Conservation (phyloP, 768 basidiomycete species). For the Tulasnella sp. region DNA sequence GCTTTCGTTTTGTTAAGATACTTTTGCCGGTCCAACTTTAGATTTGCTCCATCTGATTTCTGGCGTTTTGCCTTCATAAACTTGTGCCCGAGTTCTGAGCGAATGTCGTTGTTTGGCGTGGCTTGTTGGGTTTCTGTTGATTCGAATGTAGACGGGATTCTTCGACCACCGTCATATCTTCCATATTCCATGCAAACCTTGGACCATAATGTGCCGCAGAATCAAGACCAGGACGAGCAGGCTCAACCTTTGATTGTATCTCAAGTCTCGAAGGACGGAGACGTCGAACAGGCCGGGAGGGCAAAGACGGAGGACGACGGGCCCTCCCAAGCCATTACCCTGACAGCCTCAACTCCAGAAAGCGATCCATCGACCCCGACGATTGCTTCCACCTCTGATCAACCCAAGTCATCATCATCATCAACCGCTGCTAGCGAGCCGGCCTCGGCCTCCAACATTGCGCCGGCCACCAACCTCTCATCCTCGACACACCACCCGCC, state of each 20-base stretch:
- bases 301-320: neutral
- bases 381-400: neutral
- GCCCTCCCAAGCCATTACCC: neutral
- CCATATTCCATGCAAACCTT: slow-evolving; percentile 17
- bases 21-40: neutral
- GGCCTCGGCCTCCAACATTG: slow-evolving; percentile 7
- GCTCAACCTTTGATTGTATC: neutral
- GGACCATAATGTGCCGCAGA: slow-evolving; percentile 2
- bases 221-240: neutral
- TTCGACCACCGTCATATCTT: neutral
- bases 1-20: neutral
- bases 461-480: slow-evolving; percentile 25
- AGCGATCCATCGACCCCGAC: neutral
- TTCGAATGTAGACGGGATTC: slow-evolving; percentile 3
- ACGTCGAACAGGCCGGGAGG: neutral
- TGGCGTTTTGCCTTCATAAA: neutral
- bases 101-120: slow-evolving; percentile 2
- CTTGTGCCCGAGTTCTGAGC: neutral
- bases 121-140: slow-evolving; percentile 9
- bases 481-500: slow-evolving; percentile 27
- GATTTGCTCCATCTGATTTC: neutral
- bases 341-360: neutral
- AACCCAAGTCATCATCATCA: neutral
- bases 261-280: slow-evolving; percentile 4
- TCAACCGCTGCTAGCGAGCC: neutral